Evolutionary conservation across 2,329 filamentous ascomycete species (phyloP), one percentile per base, ranked within the genome.

Genomic region (Pezicula carpinea): DNA sequence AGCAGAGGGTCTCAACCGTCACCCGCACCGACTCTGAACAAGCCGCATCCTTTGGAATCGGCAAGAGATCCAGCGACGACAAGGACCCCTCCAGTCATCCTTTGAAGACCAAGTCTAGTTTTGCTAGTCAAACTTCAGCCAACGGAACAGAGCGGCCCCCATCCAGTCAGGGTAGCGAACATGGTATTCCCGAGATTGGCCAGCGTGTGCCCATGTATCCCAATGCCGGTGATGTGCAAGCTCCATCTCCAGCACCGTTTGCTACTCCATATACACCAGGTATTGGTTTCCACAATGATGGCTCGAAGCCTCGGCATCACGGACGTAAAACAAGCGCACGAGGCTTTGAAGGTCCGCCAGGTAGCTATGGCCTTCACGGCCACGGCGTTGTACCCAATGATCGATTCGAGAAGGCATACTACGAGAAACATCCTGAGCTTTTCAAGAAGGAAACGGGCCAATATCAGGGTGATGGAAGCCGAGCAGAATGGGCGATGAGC

Each of bases 221-320:
- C 44, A 82, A 93, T 64, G 88, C 93, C 36, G 93, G 93, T 52
- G 92, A 97, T 64, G 93, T 97, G 8, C 93, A 99, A 70, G 93
- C 93, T 13, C 93, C 93, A 2, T 93, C 91, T 2, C 90, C 91
- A 1, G 79, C 82, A 2, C 85, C 83, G 7, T 57, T 55, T 39
- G 35, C 51, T 6, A 52, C 55, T 19, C 56, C 54, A 17, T 61
- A 53, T 43, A 41, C 53, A 15, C 47, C 55, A 23, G 62, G 62
- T 10, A 66, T 77, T 59, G 75, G 74, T 29, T 79, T 76, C 61
- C 75, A 73, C 61, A 73, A 74, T 48, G 74, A 80, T 53, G 73
- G 72, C 32, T 61, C 63, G 51, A 54, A 67, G 56, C 73, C 74
- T 51, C 76, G 73, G 54, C 68, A 82, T 51, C 87, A 91, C 61